These are phyloP conservation scores for Dryas drummondii DNA, from an alignment of 306 rosid genomes.

Conservation along the genomic window DNA sequence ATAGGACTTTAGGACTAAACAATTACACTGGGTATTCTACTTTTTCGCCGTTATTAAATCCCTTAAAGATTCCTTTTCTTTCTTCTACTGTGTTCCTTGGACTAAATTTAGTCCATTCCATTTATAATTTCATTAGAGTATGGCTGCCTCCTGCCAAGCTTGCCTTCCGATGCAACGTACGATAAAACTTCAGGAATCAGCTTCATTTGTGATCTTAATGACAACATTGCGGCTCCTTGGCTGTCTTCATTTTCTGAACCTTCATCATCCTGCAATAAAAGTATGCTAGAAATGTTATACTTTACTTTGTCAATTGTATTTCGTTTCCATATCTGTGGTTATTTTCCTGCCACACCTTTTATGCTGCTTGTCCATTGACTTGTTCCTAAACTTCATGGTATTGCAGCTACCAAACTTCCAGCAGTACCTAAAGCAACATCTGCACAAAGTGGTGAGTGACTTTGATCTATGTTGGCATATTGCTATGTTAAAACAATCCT, in stretches of 20 bases:
- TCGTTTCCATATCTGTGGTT: conserved; percentile 7
- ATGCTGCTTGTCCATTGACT: neutral
- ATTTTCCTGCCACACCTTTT: neutral
- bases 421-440: conserved; percentile 54
- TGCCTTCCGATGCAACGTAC: conserved; percentile 56
- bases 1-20: neutral
- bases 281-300: conserved; percentile 33
- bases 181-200: conserved; percentile 55
- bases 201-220: conserved; percentile 72
- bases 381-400: conserved; percentile 15
- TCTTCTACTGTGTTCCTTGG: conserved; percentile 7
- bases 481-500: neutral
- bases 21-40: too few relatives aligned
- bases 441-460: conserved; percentile 47
- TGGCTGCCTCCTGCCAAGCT: conserved; percentile 70
- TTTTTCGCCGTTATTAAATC: neutral
- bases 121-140: conserved; percentile 40
- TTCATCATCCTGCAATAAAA: conserved; percentile 54
- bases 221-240: conserved; percentile 75
- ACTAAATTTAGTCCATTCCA: conserved; percentile 9
- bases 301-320: conserved; percentile 2
- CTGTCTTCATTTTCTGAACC: conserved; percentile 39
- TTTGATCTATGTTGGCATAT: neutral
- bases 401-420: conserved; percentile 52
- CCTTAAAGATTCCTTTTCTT: neutral